Evolutionary conservation across 129 eudicot genomes (phyloP), one percentile per base, ranked within the genome.

Genomic region (Lactuca sativa): DNA sequence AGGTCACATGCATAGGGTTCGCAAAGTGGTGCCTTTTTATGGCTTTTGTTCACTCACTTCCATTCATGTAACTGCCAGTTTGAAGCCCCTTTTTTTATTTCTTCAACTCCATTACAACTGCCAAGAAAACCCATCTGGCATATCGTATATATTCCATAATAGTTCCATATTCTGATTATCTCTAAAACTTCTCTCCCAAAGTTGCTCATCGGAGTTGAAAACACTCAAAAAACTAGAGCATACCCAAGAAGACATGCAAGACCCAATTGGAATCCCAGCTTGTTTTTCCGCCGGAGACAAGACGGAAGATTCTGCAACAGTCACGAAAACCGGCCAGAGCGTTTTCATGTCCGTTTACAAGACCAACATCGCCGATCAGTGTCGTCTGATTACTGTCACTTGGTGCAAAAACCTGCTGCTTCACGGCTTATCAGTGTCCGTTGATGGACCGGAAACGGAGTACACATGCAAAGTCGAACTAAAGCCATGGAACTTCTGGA

Each of bases 401-500:
- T 90, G 98, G 98, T 93, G 96, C 92, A 93, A 89, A 86, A 89
- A 89, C 44, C 66, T 93, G 70, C 64, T 93, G 33, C 95, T 93
- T 34, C 98, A 89, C 44, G 97, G 97, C 51, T 74, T 93, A 21
- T 93, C 98, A 3, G 88, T 93, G 4, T 85, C 98, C 0, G 81
- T 89, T 2, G 86, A 85, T 60, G 95, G 95, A 0, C 74, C 83
- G 2, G 79, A 66, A 0, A 88, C 84, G 4, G 95, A 86, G 15
- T 76, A 78, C 48, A 81, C 78, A 5, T 93, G 98, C 66, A 93
- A 93, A 81, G 82, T 93, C 13, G 98, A 93, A 88, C 83, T 93
- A 40, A 93, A 93, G 72, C 98, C 98, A 4, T 93, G 96, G 96
- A 81, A 89, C 64, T 93, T 93, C 71, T 93, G 98, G 98, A 78